A percentile compares a stretch with the other conserved stretches of the same genome.
phyloP scores from a whole-genome alignment of 176 grass and related monocot genomes.

The Pontederia crassipes region DNA sequence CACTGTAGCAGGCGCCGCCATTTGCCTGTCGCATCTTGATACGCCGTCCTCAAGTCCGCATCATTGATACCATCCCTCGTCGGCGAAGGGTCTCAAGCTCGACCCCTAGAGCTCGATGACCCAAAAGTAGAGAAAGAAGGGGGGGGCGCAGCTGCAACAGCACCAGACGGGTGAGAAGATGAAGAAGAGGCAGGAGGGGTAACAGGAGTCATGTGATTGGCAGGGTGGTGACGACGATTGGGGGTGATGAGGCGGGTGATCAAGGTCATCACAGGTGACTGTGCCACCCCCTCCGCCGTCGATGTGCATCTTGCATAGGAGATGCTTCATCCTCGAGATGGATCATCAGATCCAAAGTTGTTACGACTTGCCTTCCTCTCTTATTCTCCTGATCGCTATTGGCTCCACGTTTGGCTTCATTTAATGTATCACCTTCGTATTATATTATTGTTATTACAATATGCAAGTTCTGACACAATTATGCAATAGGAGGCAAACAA shows the following conservation, averaged over 20 bases:
- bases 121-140: not conserved
- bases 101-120: conserved; percentile 4
- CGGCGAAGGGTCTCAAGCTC: not conserved
- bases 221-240: conserved; percentile 27
- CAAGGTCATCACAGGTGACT: not conserved
- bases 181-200: conserved; percentile 10
- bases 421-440: too few species aligned
- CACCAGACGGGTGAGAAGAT: not conserved
- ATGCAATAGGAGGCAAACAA: too few species aligned
- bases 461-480: too few species aligned
- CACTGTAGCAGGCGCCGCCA: not conserved
- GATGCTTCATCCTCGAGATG: conserved; percentile 93
- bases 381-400: too few species aligned
- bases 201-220: not conserved
- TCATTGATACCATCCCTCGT: conserved; percentile 6
- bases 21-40: conserved; percentile 4
- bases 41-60: conserved; percentile 1
- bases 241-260: not conserved
- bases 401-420: too few species aligned
- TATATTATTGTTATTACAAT: too few species aligned
- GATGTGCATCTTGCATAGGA: conserved; percentile 91
- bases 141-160: too few species aligned
- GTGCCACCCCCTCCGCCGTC: conserved; percentile 26
- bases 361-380: not conserved
- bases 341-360: conserved; percentile 24